phyloP scores from a whole-genome alignment of 306 rosid genomes.

The Cucurbita pepo region DNA sequence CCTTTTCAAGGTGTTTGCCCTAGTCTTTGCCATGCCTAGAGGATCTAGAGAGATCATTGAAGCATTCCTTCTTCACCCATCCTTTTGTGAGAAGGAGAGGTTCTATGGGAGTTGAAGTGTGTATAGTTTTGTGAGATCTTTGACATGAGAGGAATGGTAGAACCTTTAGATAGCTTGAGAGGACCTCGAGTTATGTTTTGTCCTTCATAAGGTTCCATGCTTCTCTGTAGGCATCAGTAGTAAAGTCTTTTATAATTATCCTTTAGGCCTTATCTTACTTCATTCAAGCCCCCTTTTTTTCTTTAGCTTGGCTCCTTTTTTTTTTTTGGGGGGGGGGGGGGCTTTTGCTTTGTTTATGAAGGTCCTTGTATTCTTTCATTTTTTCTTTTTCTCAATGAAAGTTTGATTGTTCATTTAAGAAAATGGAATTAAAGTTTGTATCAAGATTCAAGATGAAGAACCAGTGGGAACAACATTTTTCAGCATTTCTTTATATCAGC shows the following conservation, averaged over 20 bases:
- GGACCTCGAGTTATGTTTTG: background rate
- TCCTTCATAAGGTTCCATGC: background rate
- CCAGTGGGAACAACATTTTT: background rate
- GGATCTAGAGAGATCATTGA: background rate
- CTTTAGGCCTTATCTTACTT: background rate
- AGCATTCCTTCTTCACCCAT: background rate
- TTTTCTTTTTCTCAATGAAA: background rate
- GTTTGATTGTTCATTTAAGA: background rate
- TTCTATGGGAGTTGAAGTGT: background rate
- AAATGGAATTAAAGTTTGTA: background rate
- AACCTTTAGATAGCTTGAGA: background rate
- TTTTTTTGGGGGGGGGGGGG: background rate
- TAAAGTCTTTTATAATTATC: background rate
- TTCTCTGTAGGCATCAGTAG: background rate
- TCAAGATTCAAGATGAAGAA: background rate
- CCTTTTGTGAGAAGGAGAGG: background rate
- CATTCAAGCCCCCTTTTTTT: background rate
- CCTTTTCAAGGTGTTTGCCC: background rate
- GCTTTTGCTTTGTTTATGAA: background rate
- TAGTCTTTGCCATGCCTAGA: background rate
- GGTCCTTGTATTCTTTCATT: background rate
- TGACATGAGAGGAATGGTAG: background rate
- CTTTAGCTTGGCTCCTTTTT: too few species aligned
- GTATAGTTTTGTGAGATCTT: background rate
- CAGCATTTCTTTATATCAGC: background rate